Base-by-base conservation (phyloP, 1,139 yeast species). In the Geotrichum citri-aurantii region DNA sequence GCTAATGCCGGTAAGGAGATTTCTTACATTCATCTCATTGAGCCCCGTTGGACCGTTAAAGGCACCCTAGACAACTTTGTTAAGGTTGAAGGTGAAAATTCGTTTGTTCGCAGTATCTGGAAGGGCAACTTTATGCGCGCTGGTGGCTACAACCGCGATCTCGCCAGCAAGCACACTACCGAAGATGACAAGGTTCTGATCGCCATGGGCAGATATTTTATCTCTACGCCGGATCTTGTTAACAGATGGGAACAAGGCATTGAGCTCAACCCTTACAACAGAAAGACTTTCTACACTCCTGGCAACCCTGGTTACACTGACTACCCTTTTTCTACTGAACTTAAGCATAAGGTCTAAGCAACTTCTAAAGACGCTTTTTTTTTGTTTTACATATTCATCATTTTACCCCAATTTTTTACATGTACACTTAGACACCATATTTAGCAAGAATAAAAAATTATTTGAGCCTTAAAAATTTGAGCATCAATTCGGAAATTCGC, bases 11-110 rank as follows among this genome's bases (percentile, higher is more conserved):
- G 79, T 48, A 71, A 75, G 47, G 65, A 73, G 49, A 64, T 81
- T 17, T 85, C 86, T 1, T 84, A 76, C 67, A 61, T 84, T 21
- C 83, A 82, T 59, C 56, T 82, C 50, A 80, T 83, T 42, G 88
- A 84, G 64, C 78, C 67, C 79, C 81, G 62, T 54, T 64, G 65
- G 12, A 50, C 50, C 27, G 55, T 54, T 12, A 56, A 55, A 46
- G 37, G 40, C 33, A 31, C 37, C 58, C 37, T 21, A 7, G 19
- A 42, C 19, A 57, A 50, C 26, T 29, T 31, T 31, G 62, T 61
- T 7, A 21, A 47, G 14, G 29, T n/a, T 7, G 50, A 48, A 2
- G 50, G 50, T n/a, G 17, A 17, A 17, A 37, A 37, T 6, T 11
- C n/a, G 14, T 51, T 51, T 51, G 54, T 42, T n/a, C 47, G 54